Base-by-base conservation (phyloP, 495 filamentous ascomycete species). In the Aspergillus baeticus region DNA sequence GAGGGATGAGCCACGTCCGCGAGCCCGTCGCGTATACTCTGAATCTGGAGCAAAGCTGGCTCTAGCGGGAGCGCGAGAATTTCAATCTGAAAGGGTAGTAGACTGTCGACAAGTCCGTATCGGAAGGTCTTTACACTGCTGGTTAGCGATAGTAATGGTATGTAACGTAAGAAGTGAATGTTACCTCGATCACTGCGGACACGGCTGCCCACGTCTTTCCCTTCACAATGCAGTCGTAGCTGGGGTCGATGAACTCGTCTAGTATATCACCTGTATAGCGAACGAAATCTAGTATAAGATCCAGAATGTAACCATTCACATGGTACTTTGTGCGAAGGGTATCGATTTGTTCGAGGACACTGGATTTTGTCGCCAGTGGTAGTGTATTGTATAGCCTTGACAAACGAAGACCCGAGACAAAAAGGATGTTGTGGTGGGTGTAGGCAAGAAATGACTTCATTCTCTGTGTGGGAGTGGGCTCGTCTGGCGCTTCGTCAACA, bases 181-280 rank as follows among this genome's bases (percentile, higher is more conserved):
- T n/a, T 54, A 54, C 51, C 37, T 36, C 15, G 18, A 54, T 49
- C 14, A 54, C 29, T 1, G 17, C 1, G 39, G 43, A 18, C 10
- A 46, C 39, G 10, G 55, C 55, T 18, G 55, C 55, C 55, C 47
- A 58, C 7, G 52, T 21, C 26, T 58, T 58, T 39, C 38, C 38
- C 41, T 51, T 52, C 0, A 58, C 29, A 38, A 58, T 46, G 23
- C 55, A 58, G 31, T 58, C 47, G 34, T 52, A 47, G 18, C 52
- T 31, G 1, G 6, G 6, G 18, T 45, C 47, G 18, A 58, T 58
- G 35, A 52, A 58, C 20, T 10, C 21, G 6, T 52, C 47, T 5
- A 58, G 14, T 35, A 58, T 29, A n/a, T 38, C 22, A 29, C 47
- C 31, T 2, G 52, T 29, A 11, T 31, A 6, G 18, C 38, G 39